Evolutionary conservation across 202 grass and related monocot species (phyloP), one percentile per base, ranked within the genome.

Genomic region (Panicum virgatum): DNA sequence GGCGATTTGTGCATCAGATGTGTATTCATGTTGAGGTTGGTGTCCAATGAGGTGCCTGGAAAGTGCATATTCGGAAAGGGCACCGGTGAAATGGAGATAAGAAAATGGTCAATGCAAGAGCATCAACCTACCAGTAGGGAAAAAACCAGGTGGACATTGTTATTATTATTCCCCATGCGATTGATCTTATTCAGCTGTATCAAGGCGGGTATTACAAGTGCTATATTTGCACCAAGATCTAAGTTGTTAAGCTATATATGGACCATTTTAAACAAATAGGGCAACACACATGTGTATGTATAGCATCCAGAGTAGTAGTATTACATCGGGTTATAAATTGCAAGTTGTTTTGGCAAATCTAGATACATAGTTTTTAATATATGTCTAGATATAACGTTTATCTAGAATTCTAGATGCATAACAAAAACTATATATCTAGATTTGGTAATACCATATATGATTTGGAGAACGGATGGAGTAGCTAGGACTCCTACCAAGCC

Each of bases 81-180:
- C 71, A 45, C 42, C 7, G 1, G 75, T 56, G 52, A 73, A 51
- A 25, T 56, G 66, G 40, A 61, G 52, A n/a, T n/a, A n/a, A 76
- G 42, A 81, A 76, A 67, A 6, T 16, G 72, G 85, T 62, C 78
- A 44, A 53, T 76, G 85, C 25, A 52, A 7, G 29, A 38, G 46
- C 42, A 32, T 50, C 72, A 22, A 48, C n/a, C n/a, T n/a, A n/a
- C 43, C 6, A 22, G 19, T 37, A 38, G 7, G 22, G 6, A 4
- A 46, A 8, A 45, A 19, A 76, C 6, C 0, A 40, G 37, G n/a
- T n/a, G n/a, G 30, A 30, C 10, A 61, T 45, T 60, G 30, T 30
- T 30, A 30, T 44, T 30, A 30, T 30, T 30, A 30, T 30, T 30
- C 30, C 30, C 1, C 30, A 30, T 3, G 30, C 30, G 30, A 30